Percentiles rank a stretch among this genome's conserved stretches.
phyloP scores from a whole-genome alignment of 805 yeast species.

The Pichia scutulata region DNA sequence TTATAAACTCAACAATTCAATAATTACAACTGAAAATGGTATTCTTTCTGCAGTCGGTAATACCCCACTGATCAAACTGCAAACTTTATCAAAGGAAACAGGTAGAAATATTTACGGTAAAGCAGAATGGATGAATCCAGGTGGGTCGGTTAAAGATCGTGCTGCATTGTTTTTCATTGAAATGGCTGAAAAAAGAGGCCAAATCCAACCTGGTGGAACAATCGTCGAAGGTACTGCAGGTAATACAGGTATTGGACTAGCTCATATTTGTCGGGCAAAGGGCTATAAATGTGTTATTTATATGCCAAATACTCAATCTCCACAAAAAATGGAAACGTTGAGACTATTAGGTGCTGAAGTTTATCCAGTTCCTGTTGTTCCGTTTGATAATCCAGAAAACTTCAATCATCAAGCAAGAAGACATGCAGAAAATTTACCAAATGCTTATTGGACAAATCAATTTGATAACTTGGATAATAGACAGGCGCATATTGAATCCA shows the following conservation, averaged over 20 bases:
- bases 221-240: slow-evolving; percentile 96
- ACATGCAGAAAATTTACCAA: slow-evolving; percentile 67
- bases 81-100: slow-evolving; percentile 45
- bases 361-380: slow-evolving; percentile 83
- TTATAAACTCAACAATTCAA: slow-evolving; percentile 42
- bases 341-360: slow-evolving; percentile 79
- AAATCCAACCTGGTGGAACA: slow-evolving; percentile 70
- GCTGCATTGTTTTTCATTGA: slow-evolving; percentile 74
- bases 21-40: slow-evolving; percentile 60
- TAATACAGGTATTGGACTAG: slow-evolving; percentile 88
- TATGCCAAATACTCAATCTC: slow-evolving; percentile 89
- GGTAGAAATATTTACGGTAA: slow-evolving; percentile 80
- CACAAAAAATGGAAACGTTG: slow-evolving; percentile 68
- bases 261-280: slow-evolving; percentile 70
- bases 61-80: slow-evolving; percentile 71
- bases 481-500: slow-evolving; percentile 82
- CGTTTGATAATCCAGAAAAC: slow-evolving; percentile 73
- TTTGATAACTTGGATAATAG: slow-evolving; percentile 84
- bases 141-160: slow-evolving; percentile 87
- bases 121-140: slow-evolving; percentile 91
- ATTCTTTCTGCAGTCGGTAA: slow-evolving; percentile 86
- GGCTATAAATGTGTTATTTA: slow-evolving; percentile 83
- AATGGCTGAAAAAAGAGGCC: slow-evolving; percentile 68
- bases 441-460: slow-evolving; percentile 94
- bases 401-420: slow-evolving; percentile 83